A percentile compares a stretch with the other conserved stretches of the same genome.
Evolutionary conservation across 192 early-diverging fungal species (phyloP).

Genomic region (Coemansia javaensis): DNA sequence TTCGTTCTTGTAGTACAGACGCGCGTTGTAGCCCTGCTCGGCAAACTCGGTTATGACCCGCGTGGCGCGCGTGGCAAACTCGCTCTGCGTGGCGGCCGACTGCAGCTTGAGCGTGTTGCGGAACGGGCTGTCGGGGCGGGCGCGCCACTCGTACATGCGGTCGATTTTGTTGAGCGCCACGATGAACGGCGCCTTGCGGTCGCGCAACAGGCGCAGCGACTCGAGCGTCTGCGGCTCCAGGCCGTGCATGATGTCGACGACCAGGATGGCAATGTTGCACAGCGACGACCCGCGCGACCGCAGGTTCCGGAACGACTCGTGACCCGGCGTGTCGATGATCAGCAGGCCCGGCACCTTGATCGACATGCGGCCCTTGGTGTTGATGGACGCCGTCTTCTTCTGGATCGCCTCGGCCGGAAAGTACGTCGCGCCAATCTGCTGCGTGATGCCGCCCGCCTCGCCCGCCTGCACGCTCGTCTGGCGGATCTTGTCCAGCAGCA

Average conservation of each 20-base stretch:
- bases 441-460: conserved; percentile 99
- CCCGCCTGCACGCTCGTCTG: conserved; percentile 99
- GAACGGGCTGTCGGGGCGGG: conserved; percentile 76
- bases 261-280: conserved; percentile 99
- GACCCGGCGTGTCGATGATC: conserved; percentile 97
- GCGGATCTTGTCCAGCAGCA: conserved; percentile 97
- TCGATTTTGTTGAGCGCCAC: conserved; percentile 99
- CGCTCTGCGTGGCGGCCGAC: conserved; percentile 62
- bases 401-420: conserved; percentile 95
- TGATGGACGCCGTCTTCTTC: conserved; percentile 82
- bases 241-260: conserved; percentile 99
- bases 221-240: conserved; percentile 97
- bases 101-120: conserved; percentile 74
- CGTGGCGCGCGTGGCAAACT: conserved; percentile 79
- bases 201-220: conserved; percentile 83
- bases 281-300: conserved; percentile 92
- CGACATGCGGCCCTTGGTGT: conserved; percentile 53
- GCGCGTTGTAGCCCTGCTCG: conserved; percentile 93
- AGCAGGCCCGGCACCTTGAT: conserved; percentile 91
- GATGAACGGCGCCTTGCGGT: conserved; percentile 95
- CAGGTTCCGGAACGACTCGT: conserved; percentile 97
- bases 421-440: conserved; percentile 99
- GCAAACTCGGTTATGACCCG: conserved; percentile 81
- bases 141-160: conserved; percentile 90
- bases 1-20: conserved; percentile 92